Base-by-base conservation (phyloP, 371 early-diverging fungal species). In the Batrachochytrium dendrobatidis region DNA sequence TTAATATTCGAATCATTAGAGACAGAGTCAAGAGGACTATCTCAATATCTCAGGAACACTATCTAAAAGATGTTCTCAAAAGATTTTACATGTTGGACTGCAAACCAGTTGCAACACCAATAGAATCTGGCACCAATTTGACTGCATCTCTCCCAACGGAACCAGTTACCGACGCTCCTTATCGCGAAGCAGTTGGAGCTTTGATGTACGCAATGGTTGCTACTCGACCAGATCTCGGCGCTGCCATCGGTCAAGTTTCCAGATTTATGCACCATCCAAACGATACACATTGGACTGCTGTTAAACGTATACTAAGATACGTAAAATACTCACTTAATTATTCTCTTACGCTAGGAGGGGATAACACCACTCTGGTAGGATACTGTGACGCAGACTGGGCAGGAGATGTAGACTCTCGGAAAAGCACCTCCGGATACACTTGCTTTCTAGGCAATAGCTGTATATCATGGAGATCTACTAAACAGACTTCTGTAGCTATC, bases 331-430 rank as follows among this genome's bases (percentile, higher is more conserved):
- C 39, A n/a, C 15, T 39, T n/a, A n/a, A 39, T n/a, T 39, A 15
- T n/a, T 15, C 12, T 12, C 39, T 39, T 12, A 39, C 39, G n/a
- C 39, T 39, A 12, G 39, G 39, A 12, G 39, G 39, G 12, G 12
- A 12, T n/a, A 39, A n/a, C 39, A 15, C 39, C 15, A 39, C 39
- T n/a, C 12, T 39, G 12, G 15, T 15, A 39, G 39, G 15, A 15
- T 39, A 39, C 39, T 39, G 39, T n/a, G 39, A 39, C 39, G 39
- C 39, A 12, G 39, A 39, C 39, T 39, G 39, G 39, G 39, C 39
- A 15, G 39, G 39, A 12, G 39, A 39, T n/a, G n/a, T 39, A 15
- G 39, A 39, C 39, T 15, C 39, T 39, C 39, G 39, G n/a, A 12
- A n/a, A 12, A 15, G 15, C n/a, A 39, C 39, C 15, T 39, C 39